Percentiles rank a stretch among this genome's conserved stretches.
Evolutionary conservation across 306 rosid species (phyloP).

Genomic region (Fagus crenata): DNA sequence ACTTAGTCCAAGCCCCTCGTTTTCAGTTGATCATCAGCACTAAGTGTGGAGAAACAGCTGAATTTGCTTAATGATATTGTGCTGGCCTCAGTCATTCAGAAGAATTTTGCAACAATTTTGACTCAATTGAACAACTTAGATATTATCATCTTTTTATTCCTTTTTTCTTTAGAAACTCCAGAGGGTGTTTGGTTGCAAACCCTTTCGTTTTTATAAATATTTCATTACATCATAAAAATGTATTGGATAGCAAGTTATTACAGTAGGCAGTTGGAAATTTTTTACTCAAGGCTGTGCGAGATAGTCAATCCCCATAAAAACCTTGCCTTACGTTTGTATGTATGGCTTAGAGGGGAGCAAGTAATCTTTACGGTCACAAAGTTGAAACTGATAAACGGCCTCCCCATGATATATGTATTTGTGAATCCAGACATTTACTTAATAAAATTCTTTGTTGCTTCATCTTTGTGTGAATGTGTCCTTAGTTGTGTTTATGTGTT

Average conservation of each 20-base stretch:
- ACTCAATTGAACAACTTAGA: conserved; percentile 20
- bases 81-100: conserved; percentile 28
- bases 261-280: no score
- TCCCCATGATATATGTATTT: conserved; percentile 22
- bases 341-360: no score
- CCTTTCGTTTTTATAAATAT: conserved; percentile 17
- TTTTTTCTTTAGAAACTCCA: conserved; percentile 13
- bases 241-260: conserved; percentile 7
- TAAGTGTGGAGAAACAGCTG: conserved; percentile 20
- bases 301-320: no score
- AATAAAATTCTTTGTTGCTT: background rate
- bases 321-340: no score
- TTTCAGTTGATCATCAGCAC: conserved; percentile 30
- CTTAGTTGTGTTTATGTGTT: background rate
- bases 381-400: background rate
- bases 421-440: conserved; percentile 5
- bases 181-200: conserved; percentile 25
- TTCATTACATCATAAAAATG: conserved; percentile 12
- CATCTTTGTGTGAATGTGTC: background rate
- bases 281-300: no score
- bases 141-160: conserved; percentile 4
- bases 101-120: conserved; percentile 41
- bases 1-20: conserved; percentile 27
- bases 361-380: no score
- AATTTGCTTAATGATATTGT: conserved; percentile 32